Conservation (phyloP, 179 eudicot genomes). For the Gypsophila paniculata region DNA sequence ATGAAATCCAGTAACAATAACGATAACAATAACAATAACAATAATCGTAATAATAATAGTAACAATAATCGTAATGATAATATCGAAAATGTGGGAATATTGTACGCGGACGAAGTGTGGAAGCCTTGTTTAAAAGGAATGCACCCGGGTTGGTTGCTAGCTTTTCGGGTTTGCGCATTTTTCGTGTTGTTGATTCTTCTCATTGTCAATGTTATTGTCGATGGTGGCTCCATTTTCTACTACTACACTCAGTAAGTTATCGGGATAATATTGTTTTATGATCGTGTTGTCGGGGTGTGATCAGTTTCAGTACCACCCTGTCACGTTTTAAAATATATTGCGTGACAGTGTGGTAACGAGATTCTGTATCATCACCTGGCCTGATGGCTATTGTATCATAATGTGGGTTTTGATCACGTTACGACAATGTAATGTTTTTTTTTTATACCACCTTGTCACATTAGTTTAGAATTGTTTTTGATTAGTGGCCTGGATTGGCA, state of each 20-base stretch:
- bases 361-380: no score
- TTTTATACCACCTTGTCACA: no score
- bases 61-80: slow-evolving; percentile 2
- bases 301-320: background rate
- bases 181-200: slow-evolving; percentile 53
- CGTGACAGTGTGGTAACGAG: background rate
- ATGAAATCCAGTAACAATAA: background rate
- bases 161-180: slow-evolving; percentile 56
- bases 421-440: no score
- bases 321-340: background rate
- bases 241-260: slow-evolving; percentile 68
- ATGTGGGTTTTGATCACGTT: no score
- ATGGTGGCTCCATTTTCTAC: slow-evolving; percentile 51
- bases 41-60: no score
- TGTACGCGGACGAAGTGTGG: slow-evolving; percentile 82
- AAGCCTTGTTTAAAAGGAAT: slow-evolving; percentile 64
- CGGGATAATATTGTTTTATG: no score
- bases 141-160: slow-evolving; percentile 79
- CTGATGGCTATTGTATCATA: no score
- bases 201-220: slow-evolving; percentile 50
- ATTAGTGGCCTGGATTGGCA: no score
- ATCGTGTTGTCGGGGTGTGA: background rate
- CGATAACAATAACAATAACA: no score
- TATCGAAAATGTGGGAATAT: slow-evolving; percentile 31
- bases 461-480: no score